Evolutionary conservation across 139 green algal species (phyloP).

Genomic region (Chlorella sp.): DNA sequence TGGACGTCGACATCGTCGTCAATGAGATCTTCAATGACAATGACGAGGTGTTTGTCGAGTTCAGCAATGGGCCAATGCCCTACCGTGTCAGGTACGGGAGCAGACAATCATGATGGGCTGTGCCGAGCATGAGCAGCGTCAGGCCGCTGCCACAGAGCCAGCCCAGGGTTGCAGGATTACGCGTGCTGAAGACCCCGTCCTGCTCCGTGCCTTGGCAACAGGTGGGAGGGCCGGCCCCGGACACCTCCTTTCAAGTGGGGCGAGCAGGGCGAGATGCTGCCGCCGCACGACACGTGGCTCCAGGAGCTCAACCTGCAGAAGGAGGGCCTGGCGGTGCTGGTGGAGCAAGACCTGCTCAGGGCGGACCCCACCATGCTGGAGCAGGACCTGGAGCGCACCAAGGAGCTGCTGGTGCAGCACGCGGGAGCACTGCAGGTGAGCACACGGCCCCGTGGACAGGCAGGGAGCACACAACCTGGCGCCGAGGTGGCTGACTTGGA

Average conservation of each 20-base stretch:
- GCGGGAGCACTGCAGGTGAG: conserved; percentile 24
- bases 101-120: too few relatives aligned
- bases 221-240: conserved; percentile 65
- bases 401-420: conserved; percentile 49
- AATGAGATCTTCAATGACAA: conserved; percentile 62
- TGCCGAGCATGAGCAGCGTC: too few relatives aligned
- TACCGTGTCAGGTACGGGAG: conserved; percentile 42
- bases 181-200: too few relatives aligned
- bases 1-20: conserved; percentile 69
- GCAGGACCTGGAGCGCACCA: conserved; percentile 42
- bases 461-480: too few relatives aligned
- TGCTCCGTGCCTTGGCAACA: too few relatives aligned
- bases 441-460: too few relatives aligned
- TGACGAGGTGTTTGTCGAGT: conserved; percentile 63
- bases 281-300: conserved; percentile 60
- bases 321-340: conserved; percentile 43
- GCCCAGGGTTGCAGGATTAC: too few relatives aligned
- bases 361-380: conserved; percentile 22
- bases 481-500: background rate
- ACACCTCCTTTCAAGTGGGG: conserved; percentile 65
- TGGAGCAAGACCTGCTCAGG: conserved; percentile 35
- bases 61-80: conserved; percentile 50
- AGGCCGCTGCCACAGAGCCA: too few relatives aligned
- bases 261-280: conserved; percentile 41
- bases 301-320: conserved; percentile 49